These are phyloP conservation scores for Colletotrichum tabaci DNA, from an alignment of 2,329 filamentous ascomycete genomes.

Conservation along the genomic window DNA sequence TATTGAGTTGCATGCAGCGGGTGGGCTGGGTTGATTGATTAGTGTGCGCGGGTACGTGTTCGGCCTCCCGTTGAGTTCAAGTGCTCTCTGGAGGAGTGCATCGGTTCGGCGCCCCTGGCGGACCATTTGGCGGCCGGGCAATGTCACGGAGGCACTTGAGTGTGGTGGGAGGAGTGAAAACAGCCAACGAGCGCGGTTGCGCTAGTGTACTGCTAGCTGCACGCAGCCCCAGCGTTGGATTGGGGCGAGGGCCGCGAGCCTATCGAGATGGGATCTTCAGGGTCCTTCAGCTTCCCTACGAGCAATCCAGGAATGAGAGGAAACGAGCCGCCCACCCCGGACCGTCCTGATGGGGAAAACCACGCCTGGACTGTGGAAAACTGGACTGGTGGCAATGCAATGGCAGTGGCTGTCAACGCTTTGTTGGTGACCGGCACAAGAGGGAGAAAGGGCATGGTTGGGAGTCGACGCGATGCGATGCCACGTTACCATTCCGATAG, in stretches of 20 bases:
- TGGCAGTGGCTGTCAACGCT: neutral
- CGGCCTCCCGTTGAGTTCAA: neutral
- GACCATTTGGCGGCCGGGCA: constrained; percentile 38
- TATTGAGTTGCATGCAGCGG: constrained; percentile 22
- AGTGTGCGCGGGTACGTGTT: neutral
- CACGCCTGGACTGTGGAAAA: neutral
- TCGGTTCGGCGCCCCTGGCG: constrained; percentile 36
- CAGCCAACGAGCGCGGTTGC: constrained; percentile 31
- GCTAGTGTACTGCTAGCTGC: constrained; percentile 36
- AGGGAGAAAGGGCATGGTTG: constrained; percentile 8
- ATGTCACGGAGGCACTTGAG: constrained; percentile 25
- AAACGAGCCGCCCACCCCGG: constrained; percentile 21
- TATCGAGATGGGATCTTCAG: constrained; percentile 39
- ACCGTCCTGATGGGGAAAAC: constrained; percentile 4
- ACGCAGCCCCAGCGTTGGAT: constrained; percentile 31
- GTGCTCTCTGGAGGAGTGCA: constrained; percentile 19
- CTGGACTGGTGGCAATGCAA: neutral
- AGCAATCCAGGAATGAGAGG: neutral
- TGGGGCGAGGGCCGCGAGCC: constrained; percentile 28
- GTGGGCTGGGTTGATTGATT: constrained; percentile 6
- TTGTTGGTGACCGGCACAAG: neutral
- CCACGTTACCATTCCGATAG: constrained; percentile 9
- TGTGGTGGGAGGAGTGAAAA: constrained; percentile 7
- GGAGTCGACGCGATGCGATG: constrained; percentile 2
- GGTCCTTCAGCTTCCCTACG: constrained; percentile 33